These are phyloP conservation scores for Pulicaria dysenterica DNA, from an alignment of 129 eudicot species.

Conservation along the genomic window DNA sequence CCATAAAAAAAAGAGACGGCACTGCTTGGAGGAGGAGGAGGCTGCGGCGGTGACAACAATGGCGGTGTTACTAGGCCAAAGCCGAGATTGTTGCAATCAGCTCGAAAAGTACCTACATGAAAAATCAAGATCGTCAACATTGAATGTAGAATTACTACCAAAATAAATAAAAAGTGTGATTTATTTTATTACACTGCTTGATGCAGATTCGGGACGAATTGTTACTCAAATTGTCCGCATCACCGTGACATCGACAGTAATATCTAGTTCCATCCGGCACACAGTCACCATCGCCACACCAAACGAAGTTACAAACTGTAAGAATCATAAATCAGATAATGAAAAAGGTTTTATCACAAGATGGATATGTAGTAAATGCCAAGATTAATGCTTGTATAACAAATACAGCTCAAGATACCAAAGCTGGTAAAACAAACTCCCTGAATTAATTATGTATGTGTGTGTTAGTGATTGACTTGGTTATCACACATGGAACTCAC, in stretches of 20 bases:
- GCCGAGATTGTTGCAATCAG: slow-evolving; percentile 34
- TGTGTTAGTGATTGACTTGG: too few species aligned
- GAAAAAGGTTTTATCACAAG: background rate
- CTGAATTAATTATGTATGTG: too few species aligned
- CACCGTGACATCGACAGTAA: slow-evolving; percentile 26
- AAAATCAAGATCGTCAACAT: background rate
- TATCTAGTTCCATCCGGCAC: slow-evolving; percentile 22
- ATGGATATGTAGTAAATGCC: too few species aligned
- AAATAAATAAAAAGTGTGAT: background rate
- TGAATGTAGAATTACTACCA: background rate
- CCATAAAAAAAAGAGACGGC: background rate
- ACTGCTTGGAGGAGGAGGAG: slow-evolving; percentile 1
- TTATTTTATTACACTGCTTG: slow-evolving; percentile 10
- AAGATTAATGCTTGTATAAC: too few species aligned
- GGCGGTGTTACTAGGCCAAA: background rate
- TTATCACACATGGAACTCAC: too few species aligned
- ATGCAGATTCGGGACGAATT: slow-evolving; percentile 16
- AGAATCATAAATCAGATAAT: background rate
- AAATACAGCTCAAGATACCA: too few species aligned
- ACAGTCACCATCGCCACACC: slow-evolving; percentile 39
- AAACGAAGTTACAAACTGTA: slow-evolving; percentile 34
- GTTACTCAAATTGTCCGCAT: slow-evolving; percentile 25
- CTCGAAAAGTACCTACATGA: slow-evolving; percentile 27
- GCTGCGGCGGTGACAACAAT: background rate
- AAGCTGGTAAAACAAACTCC: too few species aligned